Evolutionary conservation across 2,329 filamentous ascomycete species (phyloP), one percentile per base, ranked within the genome.

Genomic region (Cryphonectria nitschkei): DNA sequence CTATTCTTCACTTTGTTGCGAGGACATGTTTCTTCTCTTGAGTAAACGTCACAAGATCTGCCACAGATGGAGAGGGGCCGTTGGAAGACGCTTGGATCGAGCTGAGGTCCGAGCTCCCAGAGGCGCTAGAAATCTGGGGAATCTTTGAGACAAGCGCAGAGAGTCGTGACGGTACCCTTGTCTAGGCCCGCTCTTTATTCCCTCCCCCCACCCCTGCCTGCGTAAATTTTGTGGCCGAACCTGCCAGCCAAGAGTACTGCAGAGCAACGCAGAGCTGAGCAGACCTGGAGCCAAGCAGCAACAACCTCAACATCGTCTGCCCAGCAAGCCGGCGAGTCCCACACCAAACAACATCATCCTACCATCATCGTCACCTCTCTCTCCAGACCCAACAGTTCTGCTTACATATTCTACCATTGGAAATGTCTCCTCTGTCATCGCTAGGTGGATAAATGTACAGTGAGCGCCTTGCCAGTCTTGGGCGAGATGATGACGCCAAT

Each of bases 191-290:
- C 43, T 50, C 41, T 61, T 61, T 58, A 32, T 34, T 32, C 26
- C 22, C 43, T 19, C 6, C 46, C 46, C 58, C 32, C 32, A 39
- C 37, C 63, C 70, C 43, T 52, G 43, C n/a, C 63, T 50, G 63
- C 63, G 63, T 65, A 69, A 72, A 72, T 69, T 72, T 72, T 69
- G 68, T 72, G 67, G 70, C 70, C 70, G 67, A 72, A 58, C 70
- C 67, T 68, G 70, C 63, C 63, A 50, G 46, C 46, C 46, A 50
- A 50, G 46, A n/a, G 46, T 37, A 37, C 5, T 37, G 11, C 22
- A 52, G n/a, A 72, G 68, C 67, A 69, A 69, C 11, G 34, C 61
- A 63, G 61, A 39, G 60, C 60, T 26, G 41, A 43, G 37, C 19
- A 16, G 39, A 29, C 13, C 61, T 37, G n/a, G 39, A 64, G 61